Conservation (phyloP, 1,139 yeast genomes). For the Spathaspora sp. region DNA sequence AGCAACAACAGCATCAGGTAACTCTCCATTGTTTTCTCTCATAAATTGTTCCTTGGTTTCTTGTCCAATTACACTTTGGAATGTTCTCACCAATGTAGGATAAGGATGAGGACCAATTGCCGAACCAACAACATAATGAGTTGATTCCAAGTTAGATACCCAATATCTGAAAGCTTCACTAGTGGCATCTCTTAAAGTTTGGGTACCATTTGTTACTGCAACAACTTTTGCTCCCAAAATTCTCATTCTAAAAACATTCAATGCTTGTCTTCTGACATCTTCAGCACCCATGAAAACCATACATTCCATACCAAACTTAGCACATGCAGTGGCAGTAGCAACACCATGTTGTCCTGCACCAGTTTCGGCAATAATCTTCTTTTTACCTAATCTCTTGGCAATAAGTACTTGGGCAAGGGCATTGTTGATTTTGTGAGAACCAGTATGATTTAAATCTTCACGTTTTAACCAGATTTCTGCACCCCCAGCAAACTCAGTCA, state of each 20-base stretch:
- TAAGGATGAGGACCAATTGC: conserved; percentile 99
- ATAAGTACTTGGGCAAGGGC: conserved; percentile 92
- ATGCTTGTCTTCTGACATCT: conserved; percentile 97
- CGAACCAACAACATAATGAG: conserved; percentile 95
- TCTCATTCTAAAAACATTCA: conserved; percentile 96
- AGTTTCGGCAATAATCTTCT: conserved; percentile 91
- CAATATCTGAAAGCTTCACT: conserved; percentile 95
- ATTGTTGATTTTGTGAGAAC: conserved; percentile 95
- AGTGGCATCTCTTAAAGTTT: conserved; percentile 95
- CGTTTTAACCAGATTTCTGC: conserved; percentile 98
- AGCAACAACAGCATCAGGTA: conserved; percentile 93
- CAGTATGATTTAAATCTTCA: conserved; percentile 97
- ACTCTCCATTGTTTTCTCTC: conserved; percentile 69
- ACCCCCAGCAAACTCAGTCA: conserved; percentile 90
- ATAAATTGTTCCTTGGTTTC: conserved; percentile 92
- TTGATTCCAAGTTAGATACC: conserved; percentile 83
- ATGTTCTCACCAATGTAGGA: conserved; percentile 95
- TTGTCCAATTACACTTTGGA: conserved; percentile 95
- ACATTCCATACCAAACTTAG: conserved; percentile 93
- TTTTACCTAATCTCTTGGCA: conserved; percentile 91
- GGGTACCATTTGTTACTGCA: conserved; percentile 91
- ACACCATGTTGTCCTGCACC: conserved; percentile 99
- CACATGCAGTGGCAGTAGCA: conserved; percentile 99
- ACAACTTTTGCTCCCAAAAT: conserved; percentile 94
- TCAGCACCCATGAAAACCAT: conserved; percentile 99